Percentiles rank a stretch among this genome's conserved stretches.
Evolutionary conservation across 2,329 filamentous ascomycete species (phyloP).

Genomic region (Hypoxylon sp.): DNA sequence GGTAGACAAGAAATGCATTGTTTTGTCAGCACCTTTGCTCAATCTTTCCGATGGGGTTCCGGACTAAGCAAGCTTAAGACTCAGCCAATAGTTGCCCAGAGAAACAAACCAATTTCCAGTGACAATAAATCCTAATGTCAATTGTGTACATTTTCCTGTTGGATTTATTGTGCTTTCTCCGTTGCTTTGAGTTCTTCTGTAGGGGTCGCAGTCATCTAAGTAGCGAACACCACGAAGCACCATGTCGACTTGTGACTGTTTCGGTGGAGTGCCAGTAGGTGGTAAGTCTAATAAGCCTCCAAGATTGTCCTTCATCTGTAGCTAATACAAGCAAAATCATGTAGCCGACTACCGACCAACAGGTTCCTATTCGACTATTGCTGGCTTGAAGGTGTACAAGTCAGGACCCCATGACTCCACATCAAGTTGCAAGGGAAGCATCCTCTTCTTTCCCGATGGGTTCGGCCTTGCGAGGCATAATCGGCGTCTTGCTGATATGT

Average conservation of each 20-base stretch:
- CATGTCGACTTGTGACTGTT: conserved; percentile 31
- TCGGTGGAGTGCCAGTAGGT: conserved; percentile 21
- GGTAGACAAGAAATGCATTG: not conserved
- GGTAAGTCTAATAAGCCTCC: too few relatives aligned
- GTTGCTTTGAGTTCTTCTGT: not conserved
- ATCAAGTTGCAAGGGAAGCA: not conserved
- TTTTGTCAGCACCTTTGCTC: not conserved
- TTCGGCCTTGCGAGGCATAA: conserved; percentile 31
- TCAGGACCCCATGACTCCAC: not conserved
- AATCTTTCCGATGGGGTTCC: conserved; percentile 16
- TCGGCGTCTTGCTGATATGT: conserved; percentile 29
- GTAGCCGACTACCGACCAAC: conserved; percentile 6
- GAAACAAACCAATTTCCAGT: not conserved
- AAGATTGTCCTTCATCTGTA: too few relatives aligned
- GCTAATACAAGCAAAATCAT: conserved; percentile 2
- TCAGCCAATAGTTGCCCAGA: not conserved
- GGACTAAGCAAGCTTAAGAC: not conserved
- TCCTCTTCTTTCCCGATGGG: conserved; percentile 23
- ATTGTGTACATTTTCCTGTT: too few relatives aligned
- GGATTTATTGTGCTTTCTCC: too few relatives aligned
- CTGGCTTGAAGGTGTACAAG: conserved; percentile 24
- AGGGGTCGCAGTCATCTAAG: not conserved
- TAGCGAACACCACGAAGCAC: not conserved
- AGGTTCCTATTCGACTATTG: conserved; percentile 10
- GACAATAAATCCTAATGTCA: not conserved